Evolutionary conservation across 768 basidiomycete genomes (phyloP), one percentile per base, ranked within the genome.

Genomic region (Dioszegia hungarica): DNA sequence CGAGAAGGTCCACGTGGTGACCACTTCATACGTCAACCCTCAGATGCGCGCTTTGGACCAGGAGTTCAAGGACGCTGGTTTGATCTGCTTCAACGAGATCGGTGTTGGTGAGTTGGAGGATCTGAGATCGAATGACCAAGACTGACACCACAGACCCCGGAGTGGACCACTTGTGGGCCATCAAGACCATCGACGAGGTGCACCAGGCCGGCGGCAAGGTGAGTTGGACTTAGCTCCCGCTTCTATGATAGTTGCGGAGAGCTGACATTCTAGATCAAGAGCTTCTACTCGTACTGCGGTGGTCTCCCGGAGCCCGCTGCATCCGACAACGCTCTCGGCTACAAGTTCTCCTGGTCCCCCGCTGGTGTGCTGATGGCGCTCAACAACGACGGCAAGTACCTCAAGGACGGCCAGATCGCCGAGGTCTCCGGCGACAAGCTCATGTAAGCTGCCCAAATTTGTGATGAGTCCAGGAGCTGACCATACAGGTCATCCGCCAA

Each of bases 341-440:
- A 97, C 85, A 97, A 97, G 77, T 97, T 99, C 80, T 95, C 91
- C 34, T 98, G 95, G 95, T 94, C 91, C 6, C 89, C 92, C 8
- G 87, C 91, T 20, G 94, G 93, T 49, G 92, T 93, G 40, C 86
- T 99, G 54, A 87, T 97, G 64, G 94, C 95, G 1, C 83, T 97
- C 49, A 83, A 92, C 67, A 98, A 98, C 80, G 80, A 83, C 33
- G 95, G 90, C 19, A 85, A 88, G 2, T 92, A 86, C 79, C 80
- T 87, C 70, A 80, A 84, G 36, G 79, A 82, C 52, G 83, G 85
- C 29, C 78, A 89, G 77, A 78, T 82, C 43, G 80, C 85, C 48
- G 80, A 83, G 40, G 81, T 98, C 40, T 75, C 81, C 6, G 93
- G 93, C 56, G 80, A 81, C 56, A 87, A 93, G 48, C 84, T 99